Percentiles rank a stretch among this genome's conserved stretches.
Evolutionary conservation across 257 asterid species (phyloP).

Genomic region (Cynanchum wilfordii): DNA sequence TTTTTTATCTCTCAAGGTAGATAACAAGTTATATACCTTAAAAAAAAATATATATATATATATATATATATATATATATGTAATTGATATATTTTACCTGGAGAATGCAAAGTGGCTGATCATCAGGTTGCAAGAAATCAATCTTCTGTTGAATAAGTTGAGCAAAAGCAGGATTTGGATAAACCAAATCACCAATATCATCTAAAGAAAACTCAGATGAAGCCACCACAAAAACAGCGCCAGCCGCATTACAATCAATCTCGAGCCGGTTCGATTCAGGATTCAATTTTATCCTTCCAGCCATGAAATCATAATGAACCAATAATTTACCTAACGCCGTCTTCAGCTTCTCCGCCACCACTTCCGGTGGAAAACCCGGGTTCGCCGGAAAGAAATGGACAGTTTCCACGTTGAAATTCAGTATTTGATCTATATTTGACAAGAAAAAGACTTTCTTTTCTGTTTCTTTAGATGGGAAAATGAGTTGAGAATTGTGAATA

Average conservation of each 20-base stretch:
- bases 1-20: too few species aligned
- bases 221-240: conserved; percentile 61
- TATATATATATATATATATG: too few species aligned
- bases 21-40: too few species aligned
- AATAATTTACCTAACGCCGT: conserved; percentile 44
- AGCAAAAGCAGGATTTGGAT: conserved; percentile 77
- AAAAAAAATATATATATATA: too few species aligned
- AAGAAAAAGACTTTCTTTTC: conserved; percentile 36
- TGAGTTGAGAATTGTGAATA: conserved; percentile 40
- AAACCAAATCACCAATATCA: conserved; percentile 66
- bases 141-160: conserved; percentile 49
- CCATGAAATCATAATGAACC: conserved; percentile 53
- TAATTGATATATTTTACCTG: conserved; percentile 39
- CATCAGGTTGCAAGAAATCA: conserved; percentile 32
- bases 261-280: conserved; percentile 49
- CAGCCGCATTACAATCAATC: conserved; percentile 46
- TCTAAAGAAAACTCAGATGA: conserved; percentile 41
- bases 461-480: conserved; percentile 38
- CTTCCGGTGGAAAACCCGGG: conserved; percentile 45
- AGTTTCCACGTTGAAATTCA: conserved; percentile 69
- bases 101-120: conserved; percentile 67
- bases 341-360: conserved; percentile 33
- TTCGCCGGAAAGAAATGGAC: conserved; percentile 62
- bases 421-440: conserved; percentile 72
- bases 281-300: conserved; percentile 51